Conservation (phyloP, 176 grass and related monocot genomes). For the Canna indica region DNA sequence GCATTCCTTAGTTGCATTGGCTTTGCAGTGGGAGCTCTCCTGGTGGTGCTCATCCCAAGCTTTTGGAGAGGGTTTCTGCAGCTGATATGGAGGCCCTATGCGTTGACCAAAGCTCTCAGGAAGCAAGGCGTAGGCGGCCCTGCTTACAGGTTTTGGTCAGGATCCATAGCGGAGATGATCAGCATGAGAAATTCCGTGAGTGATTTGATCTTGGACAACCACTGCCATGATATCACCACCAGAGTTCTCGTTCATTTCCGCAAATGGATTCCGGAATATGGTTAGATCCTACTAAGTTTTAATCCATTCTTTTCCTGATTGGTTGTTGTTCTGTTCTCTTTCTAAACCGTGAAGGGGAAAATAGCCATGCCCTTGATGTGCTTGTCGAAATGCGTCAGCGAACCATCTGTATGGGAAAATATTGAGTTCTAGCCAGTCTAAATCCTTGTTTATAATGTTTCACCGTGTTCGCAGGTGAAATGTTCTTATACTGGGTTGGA, state of each 20-base stretch:
- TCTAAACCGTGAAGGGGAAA: background rate
- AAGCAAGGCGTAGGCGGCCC: constrained; percentile 6
- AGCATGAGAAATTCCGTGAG: background rate
- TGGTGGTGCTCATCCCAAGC: background rate
- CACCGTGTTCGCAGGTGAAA: constrained; percentile 23
- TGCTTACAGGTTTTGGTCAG: background rate
- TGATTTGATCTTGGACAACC: background rate
- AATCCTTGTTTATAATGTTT: background rate
- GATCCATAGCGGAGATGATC: background rate
- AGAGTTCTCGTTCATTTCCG: background rate
- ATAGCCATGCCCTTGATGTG: background rate
- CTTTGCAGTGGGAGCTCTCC: background rate
- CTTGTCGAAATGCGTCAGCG: background rate
- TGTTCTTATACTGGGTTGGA: constrained; percentile 44
- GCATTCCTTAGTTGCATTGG: background rate
- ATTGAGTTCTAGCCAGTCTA: too few species aligned
- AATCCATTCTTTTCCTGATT: background rate
- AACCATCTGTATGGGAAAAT: background rate
- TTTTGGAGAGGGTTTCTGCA: background rate
- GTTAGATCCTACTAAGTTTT: background rate
- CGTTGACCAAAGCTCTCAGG: background rate
- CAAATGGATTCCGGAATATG: background rate
- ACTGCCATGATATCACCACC: constrained; percentile 2
- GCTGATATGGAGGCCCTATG: background rate
- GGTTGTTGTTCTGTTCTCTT: background rate